Base-by-base conservation (phyloP, 2,329 filamentous ascomycete species). In the Fusarium annulatum region DNA sequence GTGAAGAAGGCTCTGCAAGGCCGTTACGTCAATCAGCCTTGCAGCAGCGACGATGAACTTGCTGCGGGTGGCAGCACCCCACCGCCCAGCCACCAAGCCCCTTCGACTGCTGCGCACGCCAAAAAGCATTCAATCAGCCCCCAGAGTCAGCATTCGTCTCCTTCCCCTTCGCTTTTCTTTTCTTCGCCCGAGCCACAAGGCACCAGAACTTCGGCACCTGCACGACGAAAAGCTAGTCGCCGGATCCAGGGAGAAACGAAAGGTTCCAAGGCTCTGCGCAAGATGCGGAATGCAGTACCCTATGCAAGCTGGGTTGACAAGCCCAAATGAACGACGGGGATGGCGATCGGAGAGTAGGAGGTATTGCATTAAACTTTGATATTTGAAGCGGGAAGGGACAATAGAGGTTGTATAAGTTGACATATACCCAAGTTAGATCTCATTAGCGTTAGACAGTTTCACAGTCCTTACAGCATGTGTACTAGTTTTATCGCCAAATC, bases 401-500 rank as follows among this genome's bases (percentile, higher is more conserved):
- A 18, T 18, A n/a, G 14, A 28, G 15, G 7, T 30, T 55, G 3
- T 2, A 28, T 9, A 5, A 7, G 5, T 38, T 39, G 9, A 12
- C 0, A 28, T 6, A 41, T 55, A 41, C 34, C 14, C 5, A n/a
- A 30, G 9, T 41, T 41, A 28, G 23, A 55, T 55, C 51, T 28
- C 10, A n/a, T 28, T 30, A 5, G 26, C 26, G 1, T 18, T 16
- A 1, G 5, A 14, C 15, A 30, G 7, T 21, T 18, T 41, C 5
- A 28, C 9, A 9, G 9, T n/a, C 15, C 18, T 30, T 30, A 55
- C 14, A 28, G 5, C 5, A 18, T 26, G 2, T 3, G 9, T 11
- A 6, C 5, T 9, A 21, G 16, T 53, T 21, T 9, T 3, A 21
- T 21, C 1, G 12, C 7, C 0, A 21, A 28, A 28, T 0, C 14